Evolutionary conservation across 2,329 filamentous ascomycete genomes (phyloP), one percentile per base, ranked within the genome.

Genomic region (Cladophialophora exuberans): DNA sequence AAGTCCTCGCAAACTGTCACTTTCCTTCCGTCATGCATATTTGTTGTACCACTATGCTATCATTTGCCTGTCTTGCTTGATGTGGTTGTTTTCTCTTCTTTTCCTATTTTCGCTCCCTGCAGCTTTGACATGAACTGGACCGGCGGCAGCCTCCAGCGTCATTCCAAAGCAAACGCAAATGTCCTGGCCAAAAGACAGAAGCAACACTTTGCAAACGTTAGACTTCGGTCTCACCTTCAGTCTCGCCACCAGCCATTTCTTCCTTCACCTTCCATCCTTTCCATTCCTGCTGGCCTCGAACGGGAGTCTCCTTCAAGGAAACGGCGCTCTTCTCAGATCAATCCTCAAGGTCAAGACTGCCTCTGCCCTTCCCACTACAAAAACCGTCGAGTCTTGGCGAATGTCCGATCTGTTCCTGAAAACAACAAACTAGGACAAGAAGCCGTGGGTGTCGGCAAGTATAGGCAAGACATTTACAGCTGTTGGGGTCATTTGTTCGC

Each of bases 71-170:
- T 25, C 6, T 30, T 3, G 17, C 20, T 20, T 47, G n/a, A 36
- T 25, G 28, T 25, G 25, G n/a, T n/a, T 18, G 11, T 36, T 13
- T 47, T 17, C 42, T 36, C 17, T 20, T 44, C 11, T 17, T 47
- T 17, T 31, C 1, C 30, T 47, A 30, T 33, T 22, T 28, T 33
- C 44, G n/a, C n/a, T n/a, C n/a, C n/a, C 33, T n/a, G 22, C 23
- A 38, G 11, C 31, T n/a, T n/a, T 56, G 36, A 13, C n/a, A 76
- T 76, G 74, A 76, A 76, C 52, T 76, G 74, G 74, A 75, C 71
- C 20, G 73, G 73, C 51, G 73, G 74, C 26, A 70, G 69, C 49
- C 65, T 76, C 20, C 69, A 69, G 45, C 72, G 73, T 31, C 69
- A 74, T 61, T 71, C 72, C 10, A 67, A 65, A 48, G 64, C 64